Percentiles rank a stretch among this genome's conserved stretches.
Conservation (phyloP, 1,284 basidiomycete species). For the Malassezia cuniculi region DNA sequence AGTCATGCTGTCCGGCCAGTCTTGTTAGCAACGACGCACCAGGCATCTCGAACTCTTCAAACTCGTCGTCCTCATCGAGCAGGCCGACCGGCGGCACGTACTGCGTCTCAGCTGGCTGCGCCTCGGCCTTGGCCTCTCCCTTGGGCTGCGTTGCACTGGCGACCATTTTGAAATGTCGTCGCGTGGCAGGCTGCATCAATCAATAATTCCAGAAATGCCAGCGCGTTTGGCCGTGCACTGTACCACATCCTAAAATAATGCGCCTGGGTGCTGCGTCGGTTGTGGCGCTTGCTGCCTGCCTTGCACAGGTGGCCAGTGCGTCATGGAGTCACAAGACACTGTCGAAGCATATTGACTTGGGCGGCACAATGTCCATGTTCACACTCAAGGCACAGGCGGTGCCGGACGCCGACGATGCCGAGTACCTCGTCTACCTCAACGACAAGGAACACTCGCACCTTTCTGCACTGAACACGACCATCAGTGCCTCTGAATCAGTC, state of each 20-base stretch:
- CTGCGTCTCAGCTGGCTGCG: constrained; percentile 1
- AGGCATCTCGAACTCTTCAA: constrained; percentile 42
- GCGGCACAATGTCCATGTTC: too few relatives aligned
- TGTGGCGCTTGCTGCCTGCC: neutral
- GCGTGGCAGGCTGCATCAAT: constrained; percentile 10
- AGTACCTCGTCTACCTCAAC: too few relatives aligned
- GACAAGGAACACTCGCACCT: constrained; percentile 4
- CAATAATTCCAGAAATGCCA: constrained; percentile 1
- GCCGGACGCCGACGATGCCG: too few relatives aligned
- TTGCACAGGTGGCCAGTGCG: neutral
- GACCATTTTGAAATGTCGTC: constrained; percentile 12
- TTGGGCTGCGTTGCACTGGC: constrained; percentile 5
- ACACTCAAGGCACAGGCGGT: too few relatives aligned
- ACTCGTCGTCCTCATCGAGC: constrained; percentile 44
- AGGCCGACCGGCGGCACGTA: constrained; percentile 32
- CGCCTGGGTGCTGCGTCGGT: too few relatives aligned
- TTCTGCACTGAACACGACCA: constrained; percentile 5
- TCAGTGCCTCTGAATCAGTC: constrained; percentile 5
- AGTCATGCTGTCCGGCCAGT: constrained; percentile 51
- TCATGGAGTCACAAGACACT: too few relatives aligned
- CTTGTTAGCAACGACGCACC: constrained; percentile 13
- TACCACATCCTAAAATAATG: too few relatives aligned
- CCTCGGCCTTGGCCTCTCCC: neutral
- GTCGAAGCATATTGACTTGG: too few relatives aligned
- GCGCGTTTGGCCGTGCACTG: too few relatives aligned